Evolutionary conservation across 768 basidiomycete genomes (phyloP).

Genomic region (Lyophyllum semitale): DNA sequence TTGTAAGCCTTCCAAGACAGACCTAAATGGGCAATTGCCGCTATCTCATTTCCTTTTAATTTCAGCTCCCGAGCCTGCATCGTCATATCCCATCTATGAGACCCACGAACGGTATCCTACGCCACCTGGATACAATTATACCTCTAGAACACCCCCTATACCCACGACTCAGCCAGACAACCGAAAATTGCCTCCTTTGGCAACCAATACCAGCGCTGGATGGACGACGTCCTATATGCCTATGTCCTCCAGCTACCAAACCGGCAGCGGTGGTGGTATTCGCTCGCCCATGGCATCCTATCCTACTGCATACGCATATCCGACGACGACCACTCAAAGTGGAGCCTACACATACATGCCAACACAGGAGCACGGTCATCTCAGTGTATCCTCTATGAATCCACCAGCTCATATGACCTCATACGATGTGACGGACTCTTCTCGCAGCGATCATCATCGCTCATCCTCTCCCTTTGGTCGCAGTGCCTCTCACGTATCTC

Average conservation of each 20-base stretch:
- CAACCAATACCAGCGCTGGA: slow-evolving; percentile 42
- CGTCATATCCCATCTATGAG: slow-evolving; percentile 53
- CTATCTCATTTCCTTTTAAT: slow-evolving; percentile 38
- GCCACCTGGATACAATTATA: slow-evolving; percentile 49
- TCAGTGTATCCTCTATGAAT: slow-evolving; percentile 29
- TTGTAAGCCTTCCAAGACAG: slow-evolving; percentile 31
- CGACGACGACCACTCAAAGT: slow-evolving; percentile 33
- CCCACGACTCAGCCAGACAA: slow-evolving; percentile 50
- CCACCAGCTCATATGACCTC: slow-evolving; percentile 26
- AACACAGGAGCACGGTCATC: slow-evolving; percentile 29
- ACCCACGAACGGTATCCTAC: slow-evolving; percentile 57
- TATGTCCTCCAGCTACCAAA: slow-evolving; percentile 19
- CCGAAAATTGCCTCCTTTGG: slow-evolving; percentile 61
- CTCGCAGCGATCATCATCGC: slow-evolving; percentile 41
- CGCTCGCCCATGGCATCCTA: slow-evolving; percentile 70
- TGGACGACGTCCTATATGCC: slow-evolving; percentile 47
- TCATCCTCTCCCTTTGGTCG: slow-evolving; percentile 46
- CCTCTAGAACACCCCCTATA: slow-evolving; percentile 50
- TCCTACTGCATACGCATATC: slow-evolving; percentile 54
- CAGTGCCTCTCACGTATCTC: slow-evolving; percentile 36
- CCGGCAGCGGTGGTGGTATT: slow-evolving; percentile 37
- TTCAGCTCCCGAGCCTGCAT: slow-evolving; percentile 48
- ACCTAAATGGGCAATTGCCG: slow-evolving; percentile 19
- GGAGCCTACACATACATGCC: slow-evolving; percentile 44
- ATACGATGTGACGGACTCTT: slow-evolving; percentile 30